Base-by-base conservation (phyloP, 495 filamentous ascomycete genomes). In the Xylaria cubensis region DNA sequence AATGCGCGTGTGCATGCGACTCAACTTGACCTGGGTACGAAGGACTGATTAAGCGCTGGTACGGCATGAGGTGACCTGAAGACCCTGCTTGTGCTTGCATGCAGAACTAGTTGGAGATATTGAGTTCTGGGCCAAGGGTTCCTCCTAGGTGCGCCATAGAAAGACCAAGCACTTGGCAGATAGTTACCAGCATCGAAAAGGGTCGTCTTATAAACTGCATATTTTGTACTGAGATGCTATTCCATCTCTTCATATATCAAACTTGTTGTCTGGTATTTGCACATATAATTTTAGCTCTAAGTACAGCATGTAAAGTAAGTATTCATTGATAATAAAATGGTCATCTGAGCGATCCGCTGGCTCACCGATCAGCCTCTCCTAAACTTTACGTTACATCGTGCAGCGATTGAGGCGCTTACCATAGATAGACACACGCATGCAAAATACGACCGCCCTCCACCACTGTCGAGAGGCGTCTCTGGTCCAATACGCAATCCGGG, bases 291-390 rank as follows among this genome's bases (percentile, higher is more conserved):
- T n/a, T n/a, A n/a, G n/a, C 26, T 39, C 36, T 39, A 39, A 17
- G 29, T 19, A 36, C 32, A 4, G 39, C 21, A 64, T 42, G 15
- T 12, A 39, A 39, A 39, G 36, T 39, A 39, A 8, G 36, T 39
- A 63, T 63, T 5, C 3, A 63, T 42, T n/a, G 24, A 46, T 64
- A n/a, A 29, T 62, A 15, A n/a, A 24, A 26, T 42, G 42, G 50
- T 48, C 62, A 29, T 64, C 41, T 46, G 26, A 48, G 24, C 13
- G 39, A 21, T 12, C 41, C 24, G 62, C 41, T 29, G 42, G 39
- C 39, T 64, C 46, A 53, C 46, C 46, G 64, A 67, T 48, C 64
- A 53, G 64, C 64, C 64, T 67, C 53, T 46, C 64, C 32, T 67
- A 17, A 21, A 44, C 64, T 39, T 41, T 46, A 53, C 17, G 64